Base-by-base conservation (phyloP, 2,329 filamentous ascomycete genomes). In the Ascochyta koolunga region DNA sequence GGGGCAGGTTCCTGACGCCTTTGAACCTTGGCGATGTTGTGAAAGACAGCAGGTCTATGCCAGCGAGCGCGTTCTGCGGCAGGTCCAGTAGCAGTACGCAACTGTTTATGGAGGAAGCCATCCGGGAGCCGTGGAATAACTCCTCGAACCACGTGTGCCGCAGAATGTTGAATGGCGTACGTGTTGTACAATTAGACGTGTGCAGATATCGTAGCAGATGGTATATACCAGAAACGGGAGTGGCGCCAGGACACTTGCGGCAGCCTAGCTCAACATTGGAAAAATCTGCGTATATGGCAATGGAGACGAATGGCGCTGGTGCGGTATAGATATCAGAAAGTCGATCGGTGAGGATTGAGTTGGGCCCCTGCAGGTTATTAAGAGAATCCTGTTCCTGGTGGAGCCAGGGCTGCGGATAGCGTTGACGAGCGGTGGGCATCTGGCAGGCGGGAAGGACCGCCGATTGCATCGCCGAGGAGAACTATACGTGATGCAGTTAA, bases 1-100 rank as follows among this genome's bases (percentile, higher is more conserved):
- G 64, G 0, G 85, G 83, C 4, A 88, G 64, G 59, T 84, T 79
- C 58, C 82, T 84, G 62, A 88, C 81, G 24, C 86, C 86, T 51
- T 80, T 79, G 70, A 88, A 88, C 46, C 82, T 81, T 10, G 83
- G 77, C 10, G 84, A 84, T 4, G 84, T 83, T 15, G 83, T 86
- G 71, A 88, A 88, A 39, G 85, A 84, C 43, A 87, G 78, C 42
- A 83, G 60, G 67, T 83, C 73, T 66, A 85, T 81, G 56, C 81
- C 85, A 60, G 82, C 81, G 13, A 82, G 72, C 1, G 81, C 78
- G 41, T 76, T 69, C 27, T 75, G 71, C 7, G 77, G 73, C 9
- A 79, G 71, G 49, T 78, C 73, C n/a, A 82, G 72, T 2, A 81
- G 66, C 5, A 81, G 71, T 24, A 74, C 64, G 45, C 69, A 73